Evolutionary conservation across 495 filamentous ascomycete genomes (phyloP), one percentile per base, ranked within the genome.

Genomic region (Evernia prunastri): DNA sequence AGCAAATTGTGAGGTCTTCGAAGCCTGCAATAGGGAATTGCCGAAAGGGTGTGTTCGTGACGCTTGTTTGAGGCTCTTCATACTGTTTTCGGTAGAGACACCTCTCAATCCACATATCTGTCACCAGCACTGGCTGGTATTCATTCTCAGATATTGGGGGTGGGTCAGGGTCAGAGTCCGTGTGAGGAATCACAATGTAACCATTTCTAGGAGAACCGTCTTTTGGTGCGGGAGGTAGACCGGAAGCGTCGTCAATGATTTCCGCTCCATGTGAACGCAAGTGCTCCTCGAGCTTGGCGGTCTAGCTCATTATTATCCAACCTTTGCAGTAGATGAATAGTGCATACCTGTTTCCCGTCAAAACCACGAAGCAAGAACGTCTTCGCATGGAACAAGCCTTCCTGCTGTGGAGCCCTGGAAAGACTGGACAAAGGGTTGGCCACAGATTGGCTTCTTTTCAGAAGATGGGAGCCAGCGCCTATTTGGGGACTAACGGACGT

Each of bases 41-140:
- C 9, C 82, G 79, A 64, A 96, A 88, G 2, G 93, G 92, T 6
- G 81, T 86, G 65, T 88, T 90, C 31, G 89, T 82, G 61, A 90
- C 79, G 71, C 93, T 82, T 1, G 84, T 79, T 58, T 76, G 73
- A n/a, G 92, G 90, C 13, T 86, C 78, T 42, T 90, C 82, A 62
- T 91, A 81, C 12, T 72, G 77, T 69, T 89, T 91, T 20, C 84
- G 81, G 69, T 91, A 83, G 39, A 97, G 76, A 72, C 93, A 97
- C 51, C 84, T 81, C 74, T 98, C 94, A 43, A 97, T 79, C 86
- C 93, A 98, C 81, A 92, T 94, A 67, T 96, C 89, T 13, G 90
- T 97, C 43, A 96, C 88, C 51, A 86, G 73, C 40, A 75, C 73
- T 60, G 77, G 76, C 62, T 74, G 77, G 40, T 79, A 78, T 8